A percentile compares a stretch with the other conserved stretches of the same genome.
Evolutionary conservation across 2,329 filamentous ascomycete species (phyloP).

Genomic region (Sarocladiaceae sp.): DNA sequence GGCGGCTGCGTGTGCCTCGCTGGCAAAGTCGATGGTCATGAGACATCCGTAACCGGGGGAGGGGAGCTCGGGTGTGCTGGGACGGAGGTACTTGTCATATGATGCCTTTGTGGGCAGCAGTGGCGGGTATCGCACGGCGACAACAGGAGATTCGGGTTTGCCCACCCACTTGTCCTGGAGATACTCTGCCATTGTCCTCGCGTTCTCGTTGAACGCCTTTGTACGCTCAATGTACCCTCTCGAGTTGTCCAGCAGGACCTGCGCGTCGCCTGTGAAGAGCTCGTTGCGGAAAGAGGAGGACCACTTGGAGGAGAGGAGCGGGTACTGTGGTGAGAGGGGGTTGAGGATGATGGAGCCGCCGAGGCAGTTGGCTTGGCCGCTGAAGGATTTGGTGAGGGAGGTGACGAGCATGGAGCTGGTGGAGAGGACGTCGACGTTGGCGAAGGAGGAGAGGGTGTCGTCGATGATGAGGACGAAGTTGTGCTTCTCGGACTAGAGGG

Average conservation of each 20-base stretch:
- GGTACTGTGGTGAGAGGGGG: slow-evolving; percentile 35
- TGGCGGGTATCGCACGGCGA: slow-evolving; percentile 37
- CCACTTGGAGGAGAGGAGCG: slow-evolving; percentile 24
- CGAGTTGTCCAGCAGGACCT: slow-evolving; percentile 37
- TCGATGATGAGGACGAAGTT: slow-evolving; percentile 40
- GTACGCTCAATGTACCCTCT: slow-evolving; percentile 34
- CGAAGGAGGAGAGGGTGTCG: slow-evolving; percentile 41
- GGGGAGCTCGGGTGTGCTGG: slow-evolving; percentile 35
- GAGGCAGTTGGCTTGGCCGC: slow-evolving; percentile 49
- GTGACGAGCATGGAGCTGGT: slow-evolving; percentile 44
- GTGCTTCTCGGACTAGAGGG: slow-evolving; percentile 31
- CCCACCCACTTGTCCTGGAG: slow-evolving; percentile 23
- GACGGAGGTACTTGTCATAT: slow-evolving; percentile 30
- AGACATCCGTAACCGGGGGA: slow-evolving; percentile 49
- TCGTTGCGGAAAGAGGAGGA: slow-evolving; percentile 34
- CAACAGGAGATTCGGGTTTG: slow-evolving; percentile 28
- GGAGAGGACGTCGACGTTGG: slow-evolving; percentile 43
- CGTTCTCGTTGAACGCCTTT: slow-evolving; percentile 35
- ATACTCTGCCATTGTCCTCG: slow-evolving; percentile 32
- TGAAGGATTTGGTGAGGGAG: slow-evolving; percentile 53
- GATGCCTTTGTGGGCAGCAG: slow-evolving; percentile 24
- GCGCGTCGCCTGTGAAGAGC: slow-evolving; percentile 40
- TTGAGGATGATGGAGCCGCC: slow-evolving; percentile 45
- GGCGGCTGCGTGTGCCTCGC: slow-evolving; percentile 29
- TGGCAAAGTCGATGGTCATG: slow-evolving; percentile 43